phyloP scores from a whole-genome alignment of 805 yeast species.

The Tetrapisispora fleetii region DNA sequence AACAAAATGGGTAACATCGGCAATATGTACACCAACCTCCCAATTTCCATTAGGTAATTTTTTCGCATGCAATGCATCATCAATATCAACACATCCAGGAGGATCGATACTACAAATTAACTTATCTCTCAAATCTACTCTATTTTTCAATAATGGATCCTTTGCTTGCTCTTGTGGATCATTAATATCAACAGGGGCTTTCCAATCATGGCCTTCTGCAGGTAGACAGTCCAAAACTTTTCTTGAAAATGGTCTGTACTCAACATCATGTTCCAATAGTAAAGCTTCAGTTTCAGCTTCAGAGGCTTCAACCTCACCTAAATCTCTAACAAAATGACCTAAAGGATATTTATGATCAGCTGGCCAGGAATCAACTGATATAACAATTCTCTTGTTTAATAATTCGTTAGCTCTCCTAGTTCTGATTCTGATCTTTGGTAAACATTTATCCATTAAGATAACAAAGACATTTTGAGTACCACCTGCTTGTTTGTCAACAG shows the following conservation, averaged over 20 bases:
- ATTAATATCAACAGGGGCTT: conserved; percentile 57
- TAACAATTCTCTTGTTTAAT: conserved; percentile 81
- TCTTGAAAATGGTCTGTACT: conserved; percentile 89
- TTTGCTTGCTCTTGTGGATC: conserved; percentile 45
- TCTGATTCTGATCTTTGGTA: conserved; percentile 78
- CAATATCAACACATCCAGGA: conserved; percentile 96
- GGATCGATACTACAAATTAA: conserved; percentile 95
- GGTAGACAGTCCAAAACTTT: conserved; percentile 90
- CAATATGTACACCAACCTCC: conserved; percentile 98
- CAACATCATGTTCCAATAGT: conserved; percentile 89
- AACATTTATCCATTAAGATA: conserved; percentile 74
- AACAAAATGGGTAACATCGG: conserved; percentile 96
- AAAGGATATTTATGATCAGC: conserved; percentile 73
- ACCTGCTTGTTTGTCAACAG: conserved; percentile 50
- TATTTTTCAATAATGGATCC: conserved; percentile 39
- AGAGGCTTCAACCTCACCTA: conserved; percentile 85
- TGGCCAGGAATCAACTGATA: conserved; percentile 92
- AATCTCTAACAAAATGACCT: conserved; percentile 85
- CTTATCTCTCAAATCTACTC: conserved; percentile 81
- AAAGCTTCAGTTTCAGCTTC: conserved; percentile 96
- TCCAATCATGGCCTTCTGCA: conserved; percentile 87
- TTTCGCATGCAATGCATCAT: conserved; percentile 91
- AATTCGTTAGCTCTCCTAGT: conserved; percentile 80
- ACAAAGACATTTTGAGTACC: conserved; percentile 76
- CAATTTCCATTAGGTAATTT: conserved; percentile 81